phyloP scores from a whole-genome alignment of 441 rosid genomes.

The Aleurites moluccanus region DNA sequence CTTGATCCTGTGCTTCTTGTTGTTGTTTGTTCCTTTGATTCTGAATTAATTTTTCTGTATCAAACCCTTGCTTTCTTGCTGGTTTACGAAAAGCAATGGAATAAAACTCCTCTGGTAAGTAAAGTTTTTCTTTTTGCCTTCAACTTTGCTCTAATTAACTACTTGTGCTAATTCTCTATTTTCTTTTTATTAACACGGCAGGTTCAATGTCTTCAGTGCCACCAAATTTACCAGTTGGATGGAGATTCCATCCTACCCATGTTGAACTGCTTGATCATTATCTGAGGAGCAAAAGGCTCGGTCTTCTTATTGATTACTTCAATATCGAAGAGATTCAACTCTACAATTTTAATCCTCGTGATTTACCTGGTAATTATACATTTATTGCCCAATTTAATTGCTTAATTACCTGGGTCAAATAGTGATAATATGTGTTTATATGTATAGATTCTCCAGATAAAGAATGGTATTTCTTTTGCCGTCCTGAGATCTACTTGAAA shows the following conservation, averaged over 20 bases:
- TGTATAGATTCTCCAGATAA: slow-evolving; percentile 22
- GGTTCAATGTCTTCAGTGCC: not conserved
- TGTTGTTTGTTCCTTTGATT: too few species aligned
- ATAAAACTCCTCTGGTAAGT: not conserved
- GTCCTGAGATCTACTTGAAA: slow-evolving; percentile 4
- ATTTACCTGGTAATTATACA: slow-evolving; percentile 39
- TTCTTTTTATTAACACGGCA: not conserved
- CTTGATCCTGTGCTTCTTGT: too few species aligned
- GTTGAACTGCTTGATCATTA: slow-evolving; percentile 36
- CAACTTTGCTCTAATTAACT: too few species aligned
- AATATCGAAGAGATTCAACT: slow-evolving; percentile 32
- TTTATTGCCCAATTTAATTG: not conserved
- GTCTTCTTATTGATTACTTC: slow-evolving; percentile 3
- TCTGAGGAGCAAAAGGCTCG: slow-evolving; percentile 30
- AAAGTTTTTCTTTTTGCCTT: not conserved
- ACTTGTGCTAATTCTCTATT: not conserved
- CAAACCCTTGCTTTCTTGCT: not conserved
- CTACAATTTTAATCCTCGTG: slow-evolving; percentile 44
- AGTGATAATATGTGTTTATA: not conserved
- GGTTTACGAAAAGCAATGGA: not conserved
- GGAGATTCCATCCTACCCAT: slow-evolving; percentile 44
- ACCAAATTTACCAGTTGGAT: slow-evolving; percentile 29
- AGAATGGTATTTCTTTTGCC: slow-evolving; percentile 44
- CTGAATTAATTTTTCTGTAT: not conserved
- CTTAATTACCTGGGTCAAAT: not conserved